Percentiles rank a stretch among this genome's conserved stretches.
Conservation (phyloP, 305 asterid species). For the Fraxinus paxiana region DNA sequence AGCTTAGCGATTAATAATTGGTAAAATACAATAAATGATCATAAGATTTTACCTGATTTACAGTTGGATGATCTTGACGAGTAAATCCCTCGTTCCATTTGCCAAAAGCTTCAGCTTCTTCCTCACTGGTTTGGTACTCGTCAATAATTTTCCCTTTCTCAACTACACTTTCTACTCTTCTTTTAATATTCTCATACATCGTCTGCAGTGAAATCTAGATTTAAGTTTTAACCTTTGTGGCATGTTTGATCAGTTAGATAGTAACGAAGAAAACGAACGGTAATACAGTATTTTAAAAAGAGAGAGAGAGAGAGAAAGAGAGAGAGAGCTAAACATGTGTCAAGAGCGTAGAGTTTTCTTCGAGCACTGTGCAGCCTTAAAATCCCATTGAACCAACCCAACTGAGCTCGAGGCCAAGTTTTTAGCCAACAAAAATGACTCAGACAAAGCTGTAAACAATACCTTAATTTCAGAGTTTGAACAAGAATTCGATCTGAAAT, state of each 20-base stretch:
- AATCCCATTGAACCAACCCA: not conserved
- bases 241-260: not conserved
- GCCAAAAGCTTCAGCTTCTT: constrained; percentile 33
- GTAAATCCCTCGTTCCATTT: constrained; percentile 48
- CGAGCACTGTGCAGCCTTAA: not conserved
- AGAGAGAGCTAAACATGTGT: too few relatives aligned
- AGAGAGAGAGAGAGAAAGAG: too few relatives aligned
- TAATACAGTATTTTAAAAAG: too few relatives aligned
- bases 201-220: constrained; percentile 32
- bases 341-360: not conserved
- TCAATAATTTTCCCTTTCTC: constrained; percentile 41
- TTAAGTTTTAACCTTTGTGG: not conserved
- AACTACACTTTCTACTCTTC: constrained; percentile 42
- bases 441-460: not conserved
- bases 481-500: constrained; percentile 25
- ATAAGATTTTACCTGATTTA: not conserved
- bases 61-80: constrained; percentile 51
- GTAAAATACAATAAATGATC: not conserved
- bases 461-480: constrained; percentile 31
- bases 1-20: not conserved
- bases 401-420: not conserved
- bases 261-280: not conserved
- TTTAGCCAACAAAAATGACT: not conserved
- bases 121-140: constrained; percentile 31
- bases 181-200: constrained; percentile 63